Percentiles rank a stretch among this genome's conserved stretches.
phyloP scores from a whole-genome alignment of 176 grass and related monocot genomes.

The Musa itinerans region DNA sequence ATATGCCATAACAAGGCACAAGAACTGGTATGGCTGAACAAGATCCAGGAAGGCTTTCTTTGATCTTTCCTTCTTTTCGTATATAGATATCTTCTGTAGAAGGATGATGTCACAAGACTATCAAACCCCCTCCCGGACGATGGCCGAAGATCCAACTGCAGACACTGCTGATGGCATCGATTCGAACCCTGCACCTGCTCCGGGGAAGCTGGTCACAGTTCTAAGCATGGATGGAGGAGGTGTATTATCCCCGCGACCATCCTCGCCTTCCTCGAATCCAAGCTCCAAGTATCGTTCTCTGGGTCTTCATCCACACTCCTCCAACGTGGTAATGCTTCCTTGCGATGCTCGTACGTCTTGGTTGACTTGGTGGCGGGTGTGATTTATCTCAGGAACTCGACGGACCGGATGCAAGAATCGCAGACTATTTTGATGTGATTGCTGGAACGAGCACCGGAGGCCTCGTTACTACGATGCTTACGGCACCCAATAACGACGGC shows the following conservation, averaged over 20 bases:
- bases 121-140: too few relatives aligned
- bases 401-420: constrained; percentile 19
- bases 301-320: too few relatives aligned
- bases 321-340: not conserved
- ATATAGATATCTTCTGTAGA: too few relatives aligned
- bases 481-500: constrained; percentile 5
- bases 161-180: too few relatives aligned
- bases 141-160: too few relatives aligned
- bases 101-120: too few relatives aligned
- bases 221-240: constrained; percentile 74
- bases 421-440: constrained; percentile 19
- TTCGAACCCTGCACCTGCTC: constrained; percentile 18
- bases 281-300: constrained; percentile 31
- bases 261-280: constrained; percentile 40
- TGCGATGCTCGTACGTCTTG: too few relatives aligned
- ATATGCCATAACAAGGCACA: too few relatives aligned
- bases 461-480: constrained; percentile 13
- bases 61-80: too few relatives aligned
- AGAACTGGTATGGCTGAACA: too few relatives aligned
- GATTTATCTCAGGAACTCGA: constrained; percentile 28
- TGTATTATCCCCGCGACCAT: constrained; percentile 59
- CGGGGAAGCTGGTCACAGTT: constrained; percentile 38
- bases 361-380: too few relatives aligned
- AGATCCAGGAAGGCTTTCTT: too few relatives aligned
- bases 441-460: constrained; percentile 24